These are phyloP conservation scores for Cadophora malorum DNA, from an alignment of 2,329 filamentous ascomycete species.

Conservation along the genomic window DNA sequence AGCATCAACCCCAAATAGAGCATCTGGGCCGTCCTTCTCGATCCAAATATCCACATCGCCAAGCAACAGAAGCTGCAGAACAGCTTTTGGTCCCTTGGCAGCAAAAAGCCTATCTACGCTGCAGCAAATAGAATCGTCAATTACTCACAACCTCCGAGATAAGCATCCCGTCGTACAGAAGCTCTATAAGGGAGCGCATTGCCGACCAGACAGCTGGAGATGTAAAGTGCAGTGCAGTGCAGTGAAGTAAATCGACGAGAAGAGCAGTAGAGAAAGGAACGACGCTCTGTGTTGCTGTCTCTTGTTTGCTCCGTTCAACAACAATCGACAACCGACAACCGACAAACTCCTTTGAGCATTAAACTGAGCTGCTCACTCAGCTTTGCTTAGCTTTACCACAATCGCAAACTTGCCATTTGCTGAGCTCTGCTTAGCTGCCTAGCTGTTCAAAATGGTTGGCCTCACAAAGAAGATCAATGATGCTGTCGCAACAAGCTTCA, in stretches of 20 bases:
- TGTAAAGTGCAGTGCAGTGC: neutral
- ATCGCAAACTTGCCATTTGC: neutral
- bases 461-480: constrained; percentile 26
- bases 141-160: constrained; percentile 1
- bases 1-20: neutral
- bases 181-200: constrained; percentile 17
- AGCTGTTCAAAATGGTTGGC: constrained; percentile 18
- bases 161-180: constrained; percentile 17
- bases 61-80: neutral
- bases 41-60: constrained; percentile 2
- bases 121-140: constrained; percentile 18
- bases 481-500: constrained; percentile 64
- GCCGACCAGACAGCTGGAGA: neutral
- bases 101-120: constrained; percentile 11
- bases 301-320: neutral
- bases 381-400: neutral
- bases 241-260: neutral
- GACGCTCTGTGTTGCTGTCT: neutral
- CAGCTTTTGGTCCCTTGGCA: constrained; percentile 8
- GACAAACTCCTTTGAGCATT: constrained; percentile 4
- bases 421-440: neutral
- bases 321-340: neutral
- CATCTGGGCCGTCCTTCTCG: constrained; percentile 1
- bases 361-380: neutral
- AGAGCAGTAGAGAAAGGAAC: neutral